These are phyloP conservation scores for Aspergillus tubingensis DNA, from an alignment of 2,329 filamentous ascomycete genomes.

Conservation along the genomic window DNA sequence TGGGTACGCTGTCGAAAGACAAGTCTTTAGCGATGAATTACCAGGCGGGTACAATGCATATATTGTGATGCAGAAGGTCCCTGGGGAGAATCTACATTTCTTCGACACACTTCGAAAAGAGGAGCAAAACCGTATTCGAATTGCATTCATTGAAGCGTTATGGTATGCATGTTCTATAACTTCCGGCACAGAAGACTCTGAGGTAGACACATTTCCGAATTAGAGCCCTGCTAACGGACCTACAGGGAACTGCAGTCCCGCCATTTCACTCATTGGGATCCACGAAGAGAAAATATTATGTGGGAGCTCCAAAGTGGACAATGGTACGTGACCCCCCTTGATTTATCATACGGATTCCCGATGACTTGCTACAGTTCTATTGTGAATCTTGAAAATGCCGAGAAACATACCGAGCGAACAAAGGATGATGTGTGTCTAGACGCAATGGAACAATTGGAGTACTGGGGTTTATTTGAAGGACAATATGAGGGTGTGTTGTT, in stretches of 20 bases:
- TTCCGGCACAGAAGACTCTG: neutral
- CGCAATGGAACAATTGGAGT: neutral
- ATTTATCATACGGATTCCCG: too few species aligned
- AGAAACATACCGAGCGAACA: neutral
- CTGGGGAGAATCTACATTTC: neutral
- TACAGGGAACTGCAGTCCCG: neutral
- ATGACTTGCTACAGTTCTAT: neutral
- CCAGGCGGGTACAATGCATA: neutral
- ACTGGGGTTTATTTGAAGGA: neutral
- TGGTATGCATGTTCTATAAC: neutral
- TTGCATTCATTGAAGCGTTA: neutral
- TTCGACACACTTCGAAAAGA: neutral
- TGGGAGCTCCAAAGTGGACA: neutral
- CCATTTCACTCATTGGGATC: neutral
- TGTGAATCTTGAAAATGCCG: neutral
- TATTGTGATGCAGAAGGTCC: neutral
- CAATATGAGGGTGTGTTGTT: neutral
- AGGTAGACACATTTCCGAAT: too few species aligned
- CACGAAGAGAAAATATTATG: neutral
- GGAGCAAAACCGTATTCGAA: neutral
- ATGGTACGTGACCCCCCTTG: neutral
- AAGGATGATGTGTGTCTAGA: neutral
- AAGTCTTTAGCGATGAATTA: neutral
- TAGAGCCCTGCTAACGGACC: neutral
- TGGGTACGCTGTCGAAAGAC: neutral